Conservation (phyloP, 352 stramenopile genomes). For the Globisporangium rhizosaccharum region DNA sequence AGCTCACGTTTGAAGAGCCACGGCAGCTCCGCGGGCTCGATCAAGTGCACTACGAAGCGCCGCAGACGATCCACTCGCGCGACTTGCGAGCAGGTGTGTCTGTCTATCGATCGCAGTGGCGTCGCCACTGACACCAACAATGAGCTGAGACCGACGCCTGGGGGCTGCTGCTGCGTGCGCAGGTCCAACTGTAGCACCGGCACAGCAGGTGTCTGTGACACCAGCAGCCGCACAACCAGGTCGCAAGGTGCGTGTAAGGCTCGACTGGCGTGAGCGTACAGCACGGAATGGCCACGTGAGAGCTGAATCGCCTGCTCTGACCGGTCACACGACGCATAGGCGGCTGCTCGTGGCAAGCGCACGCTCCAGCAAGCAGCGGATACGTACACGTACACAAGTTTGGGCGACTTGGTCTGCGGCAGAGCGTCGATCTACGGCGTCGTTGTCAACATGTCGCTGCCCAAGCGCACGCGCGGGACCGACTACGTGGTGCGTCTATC, state of each 20-base stretch:
- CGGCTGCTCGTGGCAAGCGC: conserved; percentile 36
- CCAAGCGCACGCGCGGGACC: conserved; percentile 48
- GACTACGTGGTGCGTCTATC: conserved; percentile 56
- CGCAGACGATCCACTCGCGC: conserved; percentile 31
- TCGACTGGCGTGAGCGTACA: neutral
- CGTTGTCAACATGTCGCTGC: conserved; percentile 67
- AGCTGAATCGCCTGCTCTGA: neutral
- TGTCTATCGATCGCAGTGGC: neutral
- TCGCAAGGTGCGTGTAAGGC: neutral
- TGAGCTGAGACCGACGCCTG: too few species aligned
- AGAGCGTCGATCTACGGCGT: conserved; percentile 64
- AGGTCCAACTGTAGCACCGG: conserved; percentile 6
- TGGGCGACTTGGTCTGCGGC: conserved; percentile 53
- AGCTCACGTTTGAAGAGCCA: conserved; percentile 51
- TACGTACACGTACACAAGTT: conserved; percentile 50
- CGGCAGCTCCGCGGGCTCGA: conserved; percentile 43
- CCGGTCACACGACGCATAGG: conserved; percentile 5
- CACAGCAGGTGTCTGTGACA: neutral
- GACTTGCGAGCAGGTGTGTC: conserved; percentile 23
- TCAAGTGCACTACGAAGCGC: conserved; percentile 46
- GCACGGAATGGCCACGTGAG: neutral
- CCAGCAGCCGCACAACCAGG: neutral
- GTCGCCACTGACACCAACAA: neutral
- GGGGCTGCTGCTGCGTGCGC: neutral
- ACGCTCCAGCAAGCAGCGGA: conserved; percentile 27